Percentiles rank a stretch among this genome's conserved stretches.
Evolutionary conservation across 169 alveolate species (phyloP).

Genomic region (Eimeria tenella): DNA sequence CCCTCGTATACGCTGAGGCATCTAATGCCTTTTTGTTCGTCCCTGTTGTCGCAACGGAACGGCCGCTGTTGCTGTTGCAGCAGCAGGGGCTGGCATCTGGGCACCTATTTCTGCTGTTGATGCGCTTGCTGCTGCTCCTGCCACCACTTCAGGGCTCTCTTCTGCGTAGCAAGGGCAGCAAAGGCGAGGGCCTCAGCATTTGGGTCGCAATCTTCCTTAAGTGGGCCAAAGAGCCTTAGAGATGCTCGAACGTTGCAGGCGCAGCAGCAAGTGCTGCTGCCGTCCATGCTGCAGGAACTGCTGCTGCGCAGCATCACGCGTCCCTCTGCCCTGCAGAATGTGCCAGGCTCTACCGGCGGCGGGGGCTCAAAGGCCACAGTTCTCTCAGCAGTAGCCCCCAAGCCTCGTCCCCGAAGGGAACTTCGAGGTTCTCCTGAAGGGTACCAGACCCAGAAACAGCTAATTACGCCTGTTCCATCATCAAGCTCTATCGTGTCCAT

Average conservation of each 20-base stretch:
- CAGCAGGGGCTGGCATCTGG: not conserved
- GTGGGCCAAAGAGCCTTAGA: not conserved
- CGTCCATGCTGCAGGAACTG: not conserved
- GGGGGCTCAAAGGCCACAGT: slow-evolving; percentile 7
- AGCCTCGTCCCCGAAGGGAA: not conserved
- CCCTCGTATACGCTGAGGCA: no score
- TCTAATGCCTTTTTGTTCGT: no score
- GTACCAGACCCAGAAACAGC: slow-evolving; percentile 18
- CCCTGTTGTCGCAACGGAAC: not conserved
- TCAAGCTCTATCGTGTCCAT: not conserved
- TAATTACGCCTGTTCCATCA: not conserved
- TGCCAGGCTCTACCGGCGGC: not conserved
- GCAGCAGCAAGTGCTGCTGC: not conserved
- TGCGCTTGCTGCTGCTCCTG: not conserved
- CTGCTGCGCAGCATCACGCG: slow-evolving; percentile 38
- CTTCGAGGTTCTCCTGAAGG: not conserved
- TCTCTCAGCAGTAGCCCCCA: not conserved
- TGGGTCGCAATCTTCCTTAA: not conserved
- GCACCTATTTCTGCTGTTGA: slow-evolving; percentile 9
- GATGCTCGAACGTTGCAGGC: not conserved
- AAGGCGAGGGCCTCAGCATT: not conserved
- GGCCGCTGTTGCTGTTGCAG: not conserved
- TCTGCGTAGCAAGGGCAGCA: not conserved
- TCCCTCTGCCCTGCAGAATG: slow-evolving; percentile 19
- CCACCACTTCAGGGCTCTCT: slow-evolving; percentile 2